These are phyloP conservation scores for Lonicera japonica DNA, from an alignment of 129 eudicot species.

Conservation along the genomic window DNA sequence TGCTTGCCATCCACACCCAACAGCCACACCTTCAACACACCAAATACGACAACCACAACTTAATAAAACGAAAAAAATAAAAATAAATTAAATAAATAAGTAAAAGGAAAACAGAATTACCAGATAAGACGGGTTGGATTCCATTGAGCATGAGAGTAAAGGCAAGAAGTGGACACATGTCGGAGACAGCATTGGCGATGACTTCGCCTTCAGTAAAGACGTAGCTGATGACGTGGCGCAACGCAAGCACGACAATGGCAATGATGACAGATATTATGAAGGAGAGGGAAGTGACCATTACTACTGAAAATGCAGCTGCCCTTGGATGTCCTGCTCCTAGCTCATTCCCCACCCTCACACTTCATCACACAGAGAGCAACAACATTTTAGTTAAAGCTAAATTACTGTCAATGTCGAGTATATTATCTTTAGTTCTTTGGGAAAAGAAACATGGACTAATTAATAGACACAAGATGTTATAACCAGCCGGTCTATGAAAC, in stretches of 20 bases:
- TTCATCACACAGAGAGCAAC: too few species aligned
- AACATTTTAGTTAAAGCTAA: too few species aligned
- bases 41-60: too few species aligned
- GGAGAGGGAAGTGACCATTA: slow-evolving; percentile 11
- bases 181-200: slow-evolving; percentile 24
- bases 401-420: too few species aligned
- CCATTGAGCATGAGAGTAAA: slow-evolving; percentile 18
- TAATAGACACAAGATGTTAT: too few species aligned
- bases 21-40: slow-evolving; percentile 16
- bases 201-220: slow-evolving; percentile 23
- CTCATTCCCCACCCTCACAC: slow-evolving; percentile 22
- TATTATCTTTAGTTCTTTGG: too few species aligned
- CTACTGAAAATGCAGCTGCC: slow-evolving; percentile 22
- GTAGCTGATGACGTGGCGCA: slow-evolving; percentile 23
- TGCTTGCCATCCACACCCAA: slow-evolving; percentile 26
- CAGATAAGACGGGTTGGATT: slow-evolving; percentile 28
- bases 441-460: too few species aligned
- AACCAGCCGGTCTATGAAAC: too few species aligned
- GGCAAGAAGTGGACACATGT: slow-evolving; percentile 22
- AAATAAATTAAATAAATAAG: background rate
- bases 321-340: slow-evolving; percentile 24
- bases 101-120: background rate
- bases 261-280: background rate
- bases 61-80: background rate
- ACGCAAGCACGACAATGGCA: background rate